A percentile compares a stretch with the other conserved stretches of the same genome.
phyloP scores from a whole-genome alignment of 2,329 filamentous ascomycete genomes.

The Cercospora sp. region DNA sequence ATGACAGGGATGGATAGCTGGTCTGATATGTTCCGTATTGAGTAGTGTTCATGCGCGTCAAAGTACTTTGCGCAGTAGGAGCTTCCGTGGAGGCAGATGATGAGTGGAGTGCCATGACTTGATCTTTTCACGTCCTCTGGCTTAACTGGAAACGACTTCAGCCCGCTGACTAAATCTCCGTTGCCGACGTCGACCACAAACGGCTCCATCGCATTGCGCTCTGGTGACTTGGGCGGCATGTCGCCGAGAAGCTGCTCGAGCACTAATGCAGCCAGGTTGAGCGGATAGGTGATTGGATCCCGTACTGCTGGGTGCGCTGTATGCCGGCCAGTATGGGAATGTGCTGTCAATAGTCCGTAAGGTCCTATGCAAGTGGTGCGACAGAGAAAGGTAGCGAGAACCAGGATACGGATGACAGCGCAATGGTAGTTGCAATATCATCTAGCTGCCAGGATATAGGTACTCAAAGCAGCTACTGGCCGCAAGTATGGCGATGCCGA shows the following conservation, averaged over 20 bases:
- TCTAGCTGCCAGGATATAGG: not conserved
- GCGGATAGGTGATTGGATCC: not conserved
- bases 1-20: constrained; percentile 15
- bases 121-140: constrained; percentile 9
- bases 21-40: constrained; percentile 11
- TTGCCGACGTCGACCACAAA: constrained; percentile 19
- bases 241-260: constrained; percentile 3
- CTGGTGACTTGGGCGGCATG: constrained; percentile 3
- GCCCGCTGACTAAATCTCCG: constrained; percentile 16
- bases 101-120: constrained; percentile 15
- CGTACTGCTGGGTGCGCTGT: not conserved
- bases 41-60: constrained; percentile 17
- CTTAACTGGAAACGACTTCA: constrained; percentile 16
- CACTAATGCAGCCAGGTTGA: not conserved
- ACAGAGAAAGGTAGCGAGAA: not conserved
- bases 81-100: constrained; percentile 16
- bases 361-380: not conserved
- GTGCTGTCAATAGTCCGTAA: not conserved
- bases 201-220: constrained; percentile 13
- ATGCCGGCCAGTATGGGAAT: not conserved
- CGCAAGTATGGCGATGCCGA: not conserved
- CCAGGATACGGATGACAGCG: not conserved
- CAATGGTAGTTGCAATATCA: not conserved
- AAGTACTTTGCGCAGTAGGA: constrained; percentile 17
- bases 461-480: not conserved